Evolutionary conservation across 2,329 filamentous ascomycete species (phyloP).

Genomic region (Aotearoamyces nothofagi): DNA sequence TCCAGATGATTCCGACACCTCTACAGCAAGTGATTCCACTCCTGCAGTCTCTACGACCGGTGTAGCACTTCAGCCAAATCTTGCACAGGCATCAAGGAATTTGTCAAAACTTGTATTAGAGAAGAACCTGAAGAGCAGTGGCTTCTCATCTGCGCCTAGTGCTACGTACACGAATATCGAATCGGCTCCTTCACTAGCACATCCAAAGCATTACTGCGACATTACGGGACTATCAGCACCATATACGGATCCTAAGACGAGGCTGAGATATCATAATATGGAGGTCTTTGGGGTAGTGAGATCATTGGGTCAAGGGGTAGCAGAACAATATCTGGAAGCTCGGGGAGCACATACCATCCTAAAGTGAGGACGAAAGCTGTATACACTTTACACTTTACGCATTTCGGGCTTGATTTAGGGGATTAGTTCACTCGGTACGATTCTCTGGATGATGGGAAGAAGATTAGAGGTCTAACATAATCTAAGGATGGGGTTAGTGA

Average conservation of each 20-base stretch:
- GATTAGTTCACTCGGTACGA: too few species aligned
- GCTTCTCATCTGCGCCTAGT: conserved; percentile 33
- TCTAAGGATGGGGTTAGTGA: too few species aligned
- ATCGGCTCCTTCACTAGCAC: conserved; percentile 74
- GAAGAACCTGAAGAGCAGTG: conserved; percentile 46
- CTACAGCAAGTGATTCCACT: conserved; percentile 28
- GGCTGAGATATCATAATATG: conserved; percentile 80
- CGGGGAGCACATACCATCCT: conserved; percentile 85
- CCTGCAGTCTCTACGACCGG: conserved; percentile 26
- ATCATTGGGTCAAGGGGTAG: conserved; percentile 62
- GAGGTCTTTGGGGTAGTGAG: conserved; percentile 82
- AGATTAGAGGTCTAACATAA: too few species aligned
- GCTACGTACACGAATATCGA: conserved; percentile 96
- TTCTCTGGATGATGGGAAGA: too few species aligned
- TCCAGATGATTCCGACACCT: conserved; percentile 34
- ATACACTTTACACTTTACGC: too few species aligned
- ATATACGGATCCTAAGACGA: conserved; percentile 90
- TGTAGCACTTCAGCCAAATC: conserved; percentile 43
- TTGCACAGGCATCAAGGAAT: conserved; percentile 78
- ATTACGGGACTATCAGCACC: conserved; percentile 83
- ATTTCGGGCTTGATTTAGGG: too few species aligned
- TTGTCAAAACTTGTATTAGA: conserved; percentile 79
- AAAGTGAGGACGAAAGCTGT: too few species aligned
- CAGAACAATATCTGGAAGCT: conserved; percentile 79
- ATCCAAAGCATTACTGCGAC: conserved; percentile 86